Evolutionary conservation across 2,329 filamentous ascomycete genomes (phyloP), one percentile per base, ranked within the genome.

Genomic region (Talaromyces piceae): DNA sequence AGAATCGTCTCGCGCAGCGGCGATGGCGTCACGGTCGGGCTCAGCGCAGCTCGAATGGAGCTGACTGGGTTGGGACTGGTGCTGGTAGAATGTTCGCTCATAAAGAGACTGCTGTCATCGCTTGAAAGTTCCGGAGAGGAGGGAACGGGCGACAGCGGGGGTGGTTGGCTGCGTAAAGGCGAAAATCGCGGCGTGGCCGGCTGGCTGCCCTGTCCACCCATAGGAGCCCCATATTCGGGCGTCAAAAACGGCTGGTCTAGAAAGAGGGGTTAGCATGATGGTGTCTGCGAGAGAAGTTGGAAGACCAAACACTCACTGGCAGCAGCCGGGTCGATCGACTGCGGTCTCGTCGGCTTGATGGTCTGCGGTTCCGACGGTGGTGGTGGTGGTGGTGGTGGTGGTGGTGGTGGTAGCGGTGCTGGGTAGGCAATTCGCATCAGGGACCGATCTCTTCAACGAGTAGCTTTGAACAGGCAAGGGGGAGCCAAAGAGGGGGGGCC

Each of bases 171-270:
- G 49, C 69, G 63, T 37, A 61, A 61, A n/a, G 61, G 63, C 11
- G 63, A 52, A 69, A 72, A 6, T 23, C 51, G 51, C 28, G 85
- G 84, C n/a, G 86, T 88, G 23, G 78, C 73, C 52, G 77, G 79
- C 56, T 75, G 77, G 37, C 81, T 83, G 47, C 77, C 78, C 58
- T 77, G 79, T 51, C 76, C 77, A 66, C 82, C 87, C 46, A 79
- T 72, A 46, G 83, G 83, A 9, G 83, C 87, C 51, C 84, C 77
- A 20, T 54, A 43, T 48, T 77, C 79, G 47, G 77, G 74, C 33
- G 72, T 77, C 54, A 73, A 56, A 47, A 69, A 73, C 2, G 70
- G 64, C 39, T 63, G 65, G 58, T 73, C 71, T 73, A 51, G 31
- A 45, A n/a, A n/a, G n/a, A n/a, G n/a, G n/a, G n/a, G n/a, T n/a